Base-by-base conservation (phyloP, 352 stramenopile genomes). In the Lagenidium sp. region DNA sequence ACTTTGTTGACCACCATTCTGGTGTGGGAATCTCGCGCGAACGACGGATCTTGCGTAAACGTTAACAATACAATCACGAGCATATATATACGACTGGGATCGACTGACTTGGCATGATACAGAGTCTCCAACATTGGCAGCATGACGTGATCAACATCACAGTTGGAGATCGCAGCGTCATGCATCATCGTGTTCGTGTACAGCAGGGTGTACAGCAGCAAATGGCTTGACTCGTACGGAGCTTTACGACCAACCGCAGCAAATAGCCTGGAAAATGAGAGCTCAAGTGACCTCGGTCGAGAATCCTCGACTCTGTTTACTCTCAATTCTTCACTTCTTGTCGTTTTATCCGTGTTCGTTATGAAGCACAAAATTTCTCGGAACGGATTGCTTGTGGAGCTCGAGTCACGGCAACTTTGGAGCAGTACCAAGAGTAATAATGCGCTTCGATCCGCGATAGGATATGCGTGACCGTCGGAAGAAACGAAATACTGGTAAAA, bases 201-300 rank as follows among this genome's bases (percentile, higher is more conserved):
- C 36, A 89, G 29, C 2, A 87, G 40, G 23, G 77, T 80, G 54
- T 92, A 92, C 19, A 92, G 38, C 44, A 92, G 58, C 31, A 86
- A 47, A 47, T 84, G 72, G 13, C 68, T 81, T 2, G 68, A 56
- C 44, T 92, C 79, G 46, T 74, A 86, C 15, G 69, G 58, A 12
- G 67, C 68, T 8, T 73, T 75, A 28, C 57, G 58, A 0, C 76
- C 76, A 22, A 84, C 22, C 4, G 72, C 52, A 16, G 55, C 44
- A 37, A 85, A 77, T 6, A 92, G 43, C 40, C 77, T 55, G 13
- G 62, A 65, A 44, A 68, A 86, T 25, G 63, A 47, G 3, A 87
- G 28, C 31, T 63, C 48, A n/a, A 57, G 26, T 19, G 59, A 11
- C n/a, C 66, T 68, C 19, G 32, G 12, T 13, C 54, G 41, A 22